A percentile compares a stretch with the other conserved stretches of the same genome.
phyloP scores from a whole-genome alignment of 805 yeast genomes.

The Metschnikowia shivogae region DNA sequence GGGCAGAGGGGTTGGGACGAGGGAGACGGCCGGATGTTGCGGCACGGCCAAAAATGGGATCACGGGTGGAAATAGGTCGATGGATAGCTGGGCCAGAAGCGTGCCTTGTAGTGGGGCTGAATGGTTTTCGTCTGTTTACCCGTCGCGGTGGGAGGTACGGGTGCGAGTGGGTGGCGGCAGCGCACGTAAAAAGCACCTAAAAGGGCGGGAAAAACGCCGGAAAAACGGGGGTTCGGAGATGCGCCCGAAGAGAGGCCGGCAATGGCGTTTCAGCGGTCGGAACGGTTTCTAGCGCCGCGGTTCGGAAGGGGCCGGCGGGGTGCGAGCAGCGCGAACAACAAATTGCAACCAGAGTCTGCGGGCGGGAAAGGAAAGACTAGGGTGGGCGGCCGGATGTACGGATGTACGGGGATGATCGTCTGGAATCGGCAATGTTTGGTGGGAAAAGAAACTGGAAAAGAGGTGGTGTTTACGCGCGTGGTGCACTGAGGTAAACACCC shows the following conservation, averaged over 20 bases:
- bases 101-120: neutral
- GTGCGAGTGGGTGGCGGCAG: neutral
- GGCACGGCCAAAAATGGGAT: neutral
- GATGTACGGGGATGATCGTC: neutral
- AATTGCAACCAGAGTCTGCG: no score
- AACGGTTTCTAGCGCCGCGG: no score
- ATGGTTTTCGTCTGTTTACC: constrained; percentile 1
- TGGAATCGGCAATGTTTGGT: neutral
- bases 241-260: neutral
- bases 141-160: neutral
- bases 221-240: neutral
- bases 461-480: neutral
- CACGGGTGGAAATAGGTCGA: neutral
- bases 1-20: no score
- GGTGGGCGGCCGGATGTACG: constrained; percentile 7
- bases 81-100: neutral
- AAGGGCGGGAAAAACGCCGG: neutral
- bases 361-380: constrained; percentile 10
- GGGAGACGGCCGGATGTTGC: no score
- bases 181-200: neutral
- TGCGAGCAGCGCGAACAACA: no score
- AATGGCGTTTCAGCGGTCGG: neutral
- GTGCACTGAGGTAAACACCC: neutral
- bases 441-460: neutral
- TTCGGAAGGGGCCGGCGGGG: no score